Evolutionary conservation across 1,284 basidiomycete genomes (phyloP), one percentile per base, ranked within the genome.

Genomic region (Entoloma clypeatum): DNA sequence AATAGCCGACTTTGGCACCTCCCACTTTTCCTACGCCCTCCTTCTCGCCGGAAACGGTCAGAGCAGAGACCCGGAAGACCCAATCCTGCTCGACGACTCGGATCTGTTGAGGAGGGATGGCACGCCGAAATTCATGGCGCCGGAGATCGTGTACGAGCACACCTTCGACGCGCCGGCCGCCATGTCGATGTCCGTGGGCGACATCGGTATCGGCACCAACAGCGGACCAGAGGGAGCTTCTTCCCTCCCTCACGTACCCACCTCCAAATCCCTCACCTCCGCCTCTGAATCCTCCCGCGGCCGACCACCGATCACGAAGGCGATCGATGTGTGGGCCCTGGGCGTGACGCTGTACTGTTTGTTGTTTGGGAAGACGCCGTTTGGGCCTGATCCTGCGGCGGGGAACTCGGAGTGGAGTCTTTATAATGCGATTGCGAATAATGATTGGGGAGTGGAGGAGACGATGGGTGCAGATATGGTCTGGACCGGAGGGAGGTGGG

Each of bases 241-340:
- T 57, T 45, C 48, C 8, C 36, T 39, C 23, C 39, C 49, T n/a
- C 46, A 40, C 28, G 48, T 44, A 14, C 46, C 44, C 11, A 54
- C 48, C 7, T 36, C 49, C 6, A 45, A 48, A 7, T 38, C 35
- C n/a, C 19, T 41, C 3, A 35, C 28, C 5, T 14, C 28, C n/a
- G 35, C 21, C 13, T 26, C 43, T 30, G 51, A 53, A 39, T n/a
- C n/a, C n/a, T n/a, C n/a, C n/a, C n/a, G n/a, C n/a, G n/a, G n/a
- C n/a, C 74, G 83, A 16, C 82, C 81, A 2, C 74, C 76, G 1
- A 88, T 99, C 49, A 95, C 93, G 25, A 93, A 95, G 60, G 86
- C 92, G 4, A 96, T 99, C 59, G 96, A 99, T 57, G 80, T 99
- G n/a, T 99, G 95, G 95, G 94, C 96, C 0, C 76, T 99, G 6